phyloP scores from a whole-genome alignment of 208 protist genomes.

The Blechomonas ayalai region DNA sequence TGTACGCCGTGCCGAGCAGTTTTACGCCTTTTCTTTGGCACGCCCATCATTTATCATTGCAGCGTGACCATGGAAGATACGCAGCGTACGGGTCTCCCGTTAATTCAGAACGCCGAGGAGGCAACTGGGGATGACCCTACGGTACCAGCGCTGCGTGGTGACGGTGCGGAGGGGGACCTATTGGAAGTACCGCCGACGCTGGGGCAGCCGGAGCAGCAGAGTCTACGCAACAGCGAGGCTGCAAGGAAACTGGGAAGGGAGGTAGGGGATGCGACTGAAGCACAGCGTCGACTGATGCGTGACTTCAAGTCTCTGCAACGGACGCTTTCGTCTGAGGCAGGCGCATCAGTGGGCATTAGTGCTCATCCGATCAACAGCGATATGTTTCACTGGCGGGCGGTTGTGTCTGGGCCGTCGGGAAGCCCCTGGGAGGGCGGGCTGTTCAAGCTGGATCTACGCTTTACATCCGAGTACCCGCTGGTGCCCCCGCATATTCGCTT shows the following conservation, averaged over 20 bases:
- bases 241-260: not conserved
- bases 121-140: no score
- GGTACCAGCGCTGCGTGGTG: no score
- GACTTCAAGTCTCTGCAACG: conserved; percentile 46
- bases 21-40: no score
- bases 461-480: conserved; percentile 85
- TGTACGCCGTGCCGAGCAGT: no score
- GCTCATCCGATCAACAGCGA: conserved; percentile 64
- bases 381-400: conserved; percentile 80
- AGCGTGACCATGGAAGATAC: no score
- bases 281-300: conserved; percentile 65
- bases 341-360: conserved; percentile 32
- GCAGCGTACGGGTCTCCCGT: no score
- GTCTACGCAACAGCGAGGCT: not conserved
- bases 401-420: conserved; percentile 70
- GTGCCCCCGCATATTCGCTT: conserved; percentile 97
- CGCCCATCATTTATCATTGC: no score
- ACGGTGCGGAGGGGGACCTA: conserved; percentile 2
- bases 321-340: conserved; percentile 13
- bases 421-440: conserved; percentile 87
- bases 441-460: conserved; percentile 74
- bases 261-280: conserved; percentile 26
- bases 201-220: not conserved
- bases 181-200: not conserved
- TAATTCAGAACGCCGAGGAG: no score